Evolutionary conservation across 163 green algal genomes (phyloP).

Genomic region (Scenedesmus sp.): DNA sequence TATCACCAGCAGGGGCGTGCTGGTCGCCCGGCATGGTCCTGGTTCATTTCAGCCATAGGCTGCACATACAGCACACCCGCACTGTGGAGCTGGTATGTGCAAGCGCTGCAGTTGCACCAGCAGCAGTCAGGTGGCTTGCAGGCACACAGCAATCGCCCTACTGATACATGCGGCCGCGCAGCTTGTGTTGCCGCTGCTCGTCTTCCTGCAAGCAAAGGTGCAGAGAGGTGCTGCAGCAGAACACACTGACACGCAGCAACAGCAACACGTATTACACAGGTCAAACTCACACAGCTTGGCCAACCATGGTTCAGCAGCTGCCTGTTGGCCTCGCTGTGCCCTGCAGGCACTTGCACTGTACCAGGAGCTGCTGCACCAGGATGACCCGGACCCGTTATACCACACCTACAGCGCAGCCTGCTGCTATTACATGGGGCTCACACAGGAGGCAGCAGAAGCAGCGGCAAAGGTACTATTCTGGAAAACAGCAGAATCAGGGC

Average conservation of each 20-base stretch:
- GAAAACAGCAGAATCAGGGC: neutral
- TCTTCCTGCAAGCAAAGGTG: neutral
- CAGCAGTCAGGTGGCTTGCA: neutral
- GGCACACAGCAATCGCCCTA: neutral
- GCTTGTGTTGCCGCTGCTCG: neutral
- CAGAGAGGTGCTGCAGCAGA: neutral
- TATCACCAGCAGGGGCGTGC: no score
- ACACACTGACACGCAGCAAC: neutral
- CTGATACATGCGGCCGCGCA: no score
- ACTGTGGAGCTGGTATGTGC: neutral
- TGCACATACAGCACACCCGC: neutral
- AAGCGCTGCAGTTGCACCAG: neutral
- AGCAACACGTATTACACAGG: no score
- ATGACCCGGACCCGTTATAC: slow-evolving; percentile 77
- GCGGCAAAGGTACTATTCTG: neutral
- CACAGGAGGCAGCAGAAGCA: slow-evolving; percentile 60
- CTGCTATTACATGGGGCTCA: slow-evolving; percentile 82
- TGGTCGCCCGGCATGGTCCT: no score
- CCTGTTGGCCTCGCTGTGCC: neutral
- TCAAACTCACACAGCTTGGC: no score
- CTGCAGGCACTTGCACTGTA: slow-evolving; percentile 77
- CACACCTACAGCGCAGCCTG: slow-evolving; percentile 78
- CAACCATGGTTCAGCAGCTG: neutral
- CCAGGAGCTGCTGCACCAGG: slow-evolving; percentile 70
- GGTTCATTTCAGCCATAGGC: neutral